Evolutionary conservation across 306 rosid genomes (phyloP).

Genomic region (Gleditsia sinensis): DNA sequence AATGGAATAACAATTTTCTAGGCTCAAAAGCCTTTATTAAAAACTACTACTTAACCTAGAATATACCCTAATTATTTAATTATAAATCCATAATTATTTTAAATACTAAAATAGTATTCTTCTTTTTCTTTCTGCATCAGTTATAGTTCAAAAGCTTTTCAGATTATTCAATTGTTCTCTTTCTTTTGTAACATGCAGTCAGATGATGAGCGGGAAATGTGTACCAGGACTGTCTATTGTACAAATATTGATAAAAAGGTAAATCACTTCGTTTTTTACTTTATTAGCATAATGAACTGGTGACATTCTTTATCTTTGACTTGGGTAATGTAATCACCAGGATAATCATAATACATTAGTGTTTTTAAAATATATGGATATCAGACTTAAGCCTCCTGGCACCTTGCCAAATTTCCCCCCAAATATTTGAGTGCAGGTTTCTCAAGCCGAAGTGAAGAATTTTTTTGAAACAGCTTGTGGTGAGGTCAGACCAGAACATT

Average conservation of each 20-base stretch:
- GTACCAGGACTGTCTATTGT: slow-evolving; percentile 91
- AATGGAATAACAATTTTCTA: too few species aligned
- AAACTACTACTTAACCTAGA: too few species aligned
- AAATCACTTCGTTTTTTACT: slow-evolving; percentile 1
- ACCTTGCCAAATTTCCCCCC: not conserved
- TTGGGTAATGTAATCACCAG: not conserved
- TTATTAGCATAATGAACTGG: not conserved
- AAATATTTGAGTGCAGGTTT: slow-evolving; percentile 53
- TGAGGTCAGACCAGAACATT: slow-evolving; percentile 60
- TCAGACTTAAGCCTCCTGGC: slow-evolving; percentile 20
- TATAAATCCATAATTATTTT: too few species aligned
- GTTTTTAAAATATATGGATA: slow-evolving; percentile 6
- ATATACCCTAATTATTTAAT: too few species aligned
- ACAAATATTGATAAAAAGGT: slow-evolving; percentile 98
- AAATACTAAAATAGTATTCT: too few species aligned
- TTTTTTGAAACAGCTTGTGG: slow-evolving; percentile 95
- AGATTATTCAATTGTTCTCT: slow-evolving; percentile 1
- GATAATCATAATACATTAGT: not conserved
- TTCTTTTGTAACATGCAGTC: slow-evolving; percentile 62
- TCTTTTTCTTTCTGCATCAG: too few species aligned
- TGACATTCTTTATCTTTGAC: not conserved
- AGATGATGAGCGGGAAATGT: slow-evolving; percentile 97
- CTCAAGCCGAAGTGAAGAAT: slow-evolving; percentile 91
- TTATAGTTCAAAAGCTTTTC: not conserved
- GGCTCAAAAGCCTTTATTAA: too few species aligned